Base-by-base conservation (phyloP, 2,329 filamentous ascomycete species). In the Fusarium zealandicum region DNA sequence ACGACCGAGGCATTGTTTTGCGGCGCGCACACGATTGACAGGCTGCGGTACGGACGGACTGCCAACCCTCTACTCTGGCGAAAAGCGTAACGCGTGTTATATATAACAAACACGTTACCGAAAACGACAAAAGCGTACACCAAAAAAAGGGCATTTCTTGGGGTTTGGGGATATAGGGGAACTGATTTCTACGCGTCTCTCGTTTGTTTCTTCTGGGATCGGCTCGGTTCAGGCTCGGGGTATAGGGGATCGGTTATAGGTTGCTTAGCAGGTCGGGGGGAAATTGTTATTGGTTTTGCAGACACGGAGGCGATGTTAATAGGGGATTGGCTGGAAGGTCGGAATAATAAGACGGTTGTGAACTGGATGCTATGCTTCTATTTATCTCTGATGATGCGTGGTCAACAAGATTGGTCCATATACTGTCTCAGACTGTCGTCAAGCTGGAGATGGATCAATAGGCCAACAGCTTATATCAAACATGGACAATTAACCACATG, bases 1-100 rank as follows among this genome's bases (percentile, higher is more conserved):
- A 54, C 54, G 37, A 60, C 47, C 46, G 45, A 54, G 54, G 54
- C 60, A 59, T 66, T 64, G 64, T 47, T 53, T 53, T 67, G 57
- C 51, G 60, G 51, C 50, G 41, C 47, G 48, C 52, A 50, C 43
- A 50, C 52, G 42, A 50, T 40, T 54, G 41, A 55, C 56, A 50
- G 46, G 52, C 44, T 46, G 25, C 37, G 56, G 47, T 36, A 52
- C 35, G 38, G 41, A 46, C 49, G 56, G 49, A 46, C 54, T 51
- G 38, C 36, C 49, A 57, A 46, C 37, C 41, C 47, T 57, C 38
- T 40, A 51, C 56, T 53, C 22, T 37, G 55, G 55, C 50, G 51
- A 63, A 61, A 65, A 47, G 44, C 50, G 42, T 30, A 33, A 62
- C 46, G 33, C 43, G 22, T 27, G 42, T 55, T 57, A 46, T 53